Conservation (phyloP, 805 yeast genomes). For the Cyberlindnera samutprakarnensis region DNA sequence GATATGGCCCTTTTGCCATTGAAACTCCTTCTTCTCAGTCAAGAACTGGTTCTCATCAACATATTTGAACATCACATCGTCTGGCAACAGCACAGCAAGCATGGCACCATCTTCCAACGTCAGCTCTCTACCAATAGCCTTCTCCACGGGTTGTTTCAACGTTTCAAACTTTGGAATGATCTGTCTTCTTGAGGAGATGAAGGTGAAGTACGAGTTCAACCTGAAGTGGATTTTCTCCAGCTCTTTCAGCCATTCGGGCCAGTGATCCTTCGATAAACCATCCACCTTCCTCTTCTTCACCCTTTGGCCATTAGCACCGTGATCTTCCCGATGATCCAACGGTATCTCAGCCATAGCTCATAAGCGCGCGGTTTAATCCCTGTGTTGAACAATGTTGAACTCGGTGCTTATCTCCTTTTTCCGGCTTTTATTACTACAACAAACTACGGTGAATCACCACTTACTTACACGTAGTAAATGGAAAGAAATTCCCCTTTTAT, state of each 20-base stretch:
- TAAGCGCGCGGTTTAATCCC: too few species aligned
- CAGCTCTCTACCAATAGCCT: slow-evolving; percentile 36
- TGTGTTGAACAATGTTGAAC: too few species aligned
- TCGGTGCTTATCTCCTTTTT: too few species aligned
- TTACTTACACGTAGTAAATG: too few species aligned
- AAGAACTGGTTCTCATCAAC: slow-evolving; percentile 68
- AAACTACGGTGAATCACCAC: too few species aligned
- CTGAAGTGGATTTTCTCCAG: slow-evolving; percentile 42
- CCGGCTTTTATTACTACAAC: too few species aligned
- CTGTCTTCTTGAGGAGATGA: slow-evolving; percentile 53
- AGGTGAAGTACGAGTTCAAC: slow-evolving; percentile 54
- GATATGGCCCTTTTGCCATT: slow-evolving; percentile 39
- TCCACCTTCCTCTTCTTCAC: slow-evolving; percentile 3
- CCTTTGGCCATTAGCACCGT: too few species aligned
- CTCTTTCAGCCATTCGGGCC: slow-evolving; percentile 29
- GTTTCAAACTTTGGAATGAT: slow-evolving; percentile 50
- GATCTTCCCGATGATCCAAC: too few species aligned
- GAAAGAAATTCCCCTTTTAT: too few species aligned
- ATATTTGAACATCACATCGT: slow-evolving; percentile 64
- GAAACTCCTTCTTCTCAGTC: slow-evolving; percentile 29
- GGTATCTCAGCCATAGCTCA: too few species aligned
- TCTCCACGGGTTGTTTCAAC: slow-evolving; percentile 44
- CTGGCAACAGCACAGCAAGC: slow-evolving; percentile 55
- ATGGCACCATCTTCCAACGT: slow-evolving; percentile 53
- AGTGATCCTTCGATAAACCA: slow-evolving; percentile 7